Conservation (phyloP, 164 flowering plant genomes). For the Cinnamomum chago region DNA sequence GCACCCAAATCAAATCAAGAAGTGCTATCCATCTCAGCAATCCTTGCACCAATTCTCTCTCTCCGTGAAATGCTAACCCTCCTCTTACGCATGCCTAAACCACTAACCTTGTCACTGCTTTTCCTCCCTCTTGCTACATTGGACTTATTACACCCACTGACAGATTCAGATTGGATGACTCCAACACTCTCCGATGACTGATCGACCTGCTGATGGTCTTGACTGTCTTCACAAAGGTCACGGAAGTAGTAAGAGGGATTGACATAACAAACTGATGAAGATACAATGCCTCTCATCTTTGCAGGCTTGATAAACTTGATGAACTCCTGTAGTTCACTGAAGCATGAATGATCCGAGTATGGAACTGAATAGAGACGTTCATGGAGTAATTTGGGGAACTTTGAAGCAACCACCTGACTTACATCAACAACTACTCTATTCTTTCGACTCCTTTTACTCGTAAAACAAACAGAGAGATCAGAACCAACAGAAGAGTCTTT, state of each 20-base stretch:
- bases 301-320: conserved; percentile 57
- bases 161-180: conserved; percentile 14
- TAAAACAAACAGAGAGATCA: conserved; percentile 19
- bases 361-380: conserved; percentile 53
- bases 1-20: neutral
- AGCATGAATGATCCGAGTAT: conserved; percentile 87
- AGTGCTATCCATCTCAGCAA: conserved; percentile 25
- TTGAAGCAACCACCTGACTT: conserved; percentile 14
- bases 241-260: conserved; percentile 65
- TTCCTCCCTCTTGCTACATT: conserved; percentile 16
- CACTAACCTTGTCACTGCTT: conserved; percentile 16
- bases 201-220: conserved; percentile 24
- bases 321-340: conserved; percentile 58
- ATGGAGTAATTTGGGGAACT: conserved; percentile 30
- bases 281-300: conserved; percentile 64
- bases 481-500: conserved; percentile 23
- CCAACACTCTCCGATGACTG: conserved; percentile 18
- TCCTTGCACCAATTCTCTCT: conserved; percentile 46
- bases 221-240: conserved; percentile 36
- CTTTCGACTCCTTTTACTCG: conserved; percentile 10
- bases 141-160: conserved; percentile 4
- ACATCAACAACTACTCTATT: conserved; percentile 3
- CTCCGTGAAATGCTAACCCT: conserved; percentile 51
- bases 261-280: conserved; percentile 53
- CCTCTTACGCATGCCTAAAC: conserved; percentile 19